Evolutionary conservation across 805 yeast genomes (phyloP), one percentile per base, ranked within the genome.

Genomic region (Kodamaea laetipori): DNA sequence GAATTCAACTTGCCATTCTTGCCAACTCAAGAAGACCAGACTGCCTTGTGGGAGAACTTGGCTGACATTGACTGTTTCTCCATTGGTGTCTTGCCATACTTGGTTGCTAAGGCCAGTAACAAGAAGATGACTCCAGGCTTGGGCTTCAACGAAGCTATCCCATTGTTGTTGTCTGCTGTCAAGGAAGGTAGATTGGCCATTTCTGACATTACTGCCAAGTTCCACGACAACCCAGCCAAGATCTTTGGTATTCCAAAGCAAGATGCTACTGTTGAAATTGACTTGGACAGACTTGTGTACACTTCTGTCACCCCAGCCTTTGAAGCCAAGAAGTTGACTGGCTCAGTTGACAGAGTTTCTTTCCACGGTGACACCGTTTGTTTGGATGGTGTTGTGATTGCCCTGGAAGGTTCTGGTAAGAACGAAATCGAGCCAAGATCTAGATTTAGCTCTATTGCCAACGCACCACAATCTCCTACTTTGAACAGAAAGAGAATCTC

Each of bases 271-370:
- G 83, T 92, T 54, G 97, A 90, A 65, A 69, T 92, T 47, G 95
- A 90, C 60, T 67, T 87, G 53, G 97, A 90, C 66, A 81, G 95
- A 64, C 61, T 70, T 12, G 63, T 68, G 41, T 66, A 78, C 8
- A 55, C 71, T 46, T 62, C 69, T 32, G 40, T 44, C n/a, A 46
- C 45, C 5, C 44, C 57, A 11, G 44, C 44, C 23, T 77, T 81
- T 48, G 71, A 69, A 45, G 77, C 76, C 49, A 56, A 60, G 52
- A 69, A 71, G 41, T 72, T 88, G 59, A 76, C 71, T 48, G 97
- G 97, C 50, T 83, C 89, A 58, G 85, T 92, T 59, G 96, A 90
- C 66, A 81, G 97, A 66, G 97, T 92, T 39, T 77, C 82, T 53
- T 72, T 86, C 63, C 80, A 83, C 49, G 84, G 81, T 45, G 82